Base-by-base conservation (phyloP, 768 basidiomycete genomes). In the Exsudoporus frostii region DNA sequence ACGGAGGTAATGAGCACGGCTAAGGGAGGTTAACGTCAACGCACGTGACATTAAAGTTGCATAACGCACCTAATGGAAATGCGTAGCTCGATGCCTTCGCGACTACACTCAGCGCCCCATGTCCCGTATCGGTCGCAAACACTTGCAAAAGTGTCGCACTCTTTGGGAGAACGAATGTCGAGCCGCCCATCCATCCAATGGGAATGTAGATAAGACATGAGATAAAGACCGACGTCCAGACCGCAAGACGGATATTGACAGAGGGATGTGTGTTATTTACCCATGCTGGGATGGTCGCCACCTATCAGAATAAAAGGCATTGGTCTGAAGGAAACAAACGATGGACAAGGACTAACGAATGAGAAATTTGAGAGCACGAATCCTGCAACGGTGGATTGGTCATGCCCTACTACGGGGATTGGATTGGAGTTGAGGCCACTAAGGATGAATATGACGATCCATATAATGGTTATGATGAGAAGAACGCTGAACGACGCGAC, bases 1-100 rank as follows among this genome's bases (percentile, higher is more conserved):
- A 65, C 55, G 6, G 63, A 65, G 7, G 64, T 65, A 3, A 65
- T 51, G 46, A 65, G 63, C 7, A 65, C 64, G 24, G 64, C 64
- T 65, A 19, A 30, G 14, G 15, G 37, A 42, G 2, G 11, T 33
- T 10, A 8, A n/a, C 1, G 27, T 41, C 22, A 48, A 22, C 20
- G 25, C 10, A 7, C 7, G 9, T 3, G 17, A 19, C 9, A 24
- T 14, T 14, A 22, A n/a, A 7, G 29, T 3, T 15, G 17, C 0
- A 20, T 13, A 20, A 48, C 63, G 9, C 7, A 62, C 63, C 59
- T 29, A 64, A 42, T 2, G 63, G 63, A 47, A 64, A 64, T 4
- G 59, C 30, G 27, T 62, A 65, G 13, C 63, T 59, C 3, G 63
- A 59, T 14, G 56, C 51, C 2, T 42, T 56, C 3, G 56, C 63